Base-by-base conservation (phyloP, 768 basidiomycete genomes). In the Cubamyces lactineus region DNA sequence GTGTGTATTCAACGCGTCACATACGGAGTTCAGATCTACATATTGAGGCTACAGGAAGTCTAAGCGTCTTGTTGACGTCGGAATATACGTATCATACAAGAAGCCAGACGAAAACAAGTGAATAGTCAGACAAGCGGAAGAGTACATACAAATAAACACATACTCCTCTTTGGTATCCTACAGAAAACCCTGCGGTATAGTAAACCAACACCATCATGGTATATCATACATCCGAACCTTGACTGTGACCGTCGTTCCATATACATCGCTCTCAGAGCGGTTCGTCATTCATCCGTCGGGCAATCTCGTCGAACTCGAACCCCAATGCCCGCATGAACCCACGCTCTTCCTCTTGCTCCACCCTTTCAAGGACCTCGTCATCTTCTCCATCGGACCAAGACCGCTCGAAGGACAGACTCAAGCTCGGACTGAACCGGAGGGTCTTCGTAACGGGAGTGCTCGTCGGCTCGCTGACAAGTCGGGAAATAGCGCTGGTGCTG, bases 321-420 rank as follows among this genome's bases (percentile, higher is more conserved):
- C 70, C 70, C 23, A 71, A 52, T 3, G 70, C 66, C 3, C 65
- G 57, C 60, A 69, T 47, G 50, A 70, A 71, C 16, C 67, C 66
- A 28, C 65, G 58, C 21, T 71, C 67, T 38, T 69, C 68, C 45
- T 70, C 67, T 23, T 48, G 61, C 17, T 68, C 65, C 59, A 60
- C 26, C 19, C 42, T 28, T 23, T 57, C 47, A 19, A 50, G 5
- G 11, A 50, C 49, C 24, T 57, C 57, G 17, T 57, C 52, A 17
- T 48, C 55, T 5, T 47, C 57, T 24, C 55, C 43, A 28, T 45
- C 62, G 8, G 55, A 60, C 45, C 53, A 53, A 9, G 63, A 56
- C 46, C 53, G 28, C 12, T 65, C 64, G 47, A 65, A 53, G 16
- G 57, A 59, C 21, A 58, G 43, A 38, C 50, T 58, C 52, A 54